These are phyloP conservation scores for Ceratopteris richardii DNA, from an alignment of 75 land plant genomes.

Conservation along the genomic window DNA sequence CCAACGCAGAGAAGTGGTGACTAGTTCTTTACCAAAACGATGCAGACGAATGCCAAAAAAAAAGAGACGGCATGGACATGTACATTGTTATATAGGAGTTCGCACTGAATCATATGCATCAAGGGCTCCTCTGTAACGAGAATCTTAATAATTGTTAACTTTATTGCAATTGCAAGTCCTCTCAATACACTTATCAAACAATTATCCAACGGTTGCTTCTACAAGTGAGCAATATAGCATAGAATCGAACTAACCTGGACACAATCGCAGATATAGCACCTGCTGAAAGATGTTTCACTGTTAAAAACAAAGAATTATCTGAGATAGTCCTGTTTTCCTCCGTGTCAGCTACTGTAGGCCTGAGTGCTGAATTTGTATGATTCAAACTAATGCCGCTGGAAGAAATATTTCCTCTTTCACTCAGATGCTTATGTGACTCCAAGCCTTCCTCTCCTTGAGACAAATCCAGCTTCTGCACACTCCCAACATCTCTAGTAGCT, in stretches of 20 bases:
- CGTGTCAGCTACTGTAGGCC: background rate
- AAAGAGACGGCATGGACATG: no score
- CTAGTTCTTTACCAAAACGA: no score
- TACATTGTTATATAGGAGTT: no score
- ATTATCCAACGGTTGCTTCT: no score
- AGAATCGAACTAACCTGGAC: slow-evolving; percentile 67
- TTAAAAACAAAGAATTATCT: slow-evolving; percentile 33
- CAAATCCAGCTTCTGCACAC: slow-evolving; percentile 2
- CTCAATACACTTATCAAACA: no score
- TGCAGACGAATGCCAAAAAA: no score
- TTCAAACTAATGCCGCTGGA: background rate
- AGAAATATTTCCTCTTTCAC: background rate
- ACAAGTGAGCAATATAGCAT: no score
- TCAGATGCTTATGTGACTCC: background rate
- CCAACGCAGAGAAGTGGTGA: no score
- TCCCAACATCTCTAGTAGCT: background rate
- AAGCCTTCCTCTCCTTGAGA: background rate
- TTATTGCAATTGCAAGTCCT: no score
- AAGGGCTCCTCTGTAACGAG: no score
- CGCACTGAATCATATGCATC: no score
- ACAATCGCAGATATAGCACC: slow-evolving; percentile 85
- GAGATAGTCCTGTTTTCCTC: background rate
- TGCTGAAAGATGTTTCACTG: slow-evolving; percentile 75
- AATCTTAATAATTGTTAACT: no score
- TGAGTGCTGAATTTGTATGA: background rate